Evolutionary conservation across 805 yeast species (phyloP), one percentile per base, ranked within the genome.

Genomic region (Osmozyma mogii): DNA sequence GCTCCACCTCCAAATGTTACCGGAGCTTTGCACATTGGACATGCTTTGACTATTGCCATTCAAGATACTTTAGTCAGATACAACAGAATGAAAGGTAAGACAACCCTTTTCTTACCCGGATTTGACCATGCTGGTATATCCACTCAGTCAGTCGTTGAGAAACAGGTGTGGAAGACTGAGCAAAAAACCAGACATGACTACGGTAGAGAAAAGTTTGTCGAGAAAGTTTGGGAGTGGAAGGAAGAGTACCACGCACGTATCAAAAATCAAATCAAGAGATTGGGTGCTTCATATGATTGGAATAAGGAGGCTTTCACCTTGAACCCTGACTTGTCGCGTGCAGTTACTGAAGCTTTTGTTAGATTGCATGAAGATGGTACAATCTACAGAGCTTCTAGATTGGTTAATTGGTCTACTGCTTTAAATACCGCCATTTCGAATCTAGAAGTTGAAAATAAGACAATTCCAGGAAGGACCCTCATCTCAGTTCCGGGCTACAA

Each of bases 1-100:
- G 92, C 95, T n/a, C 98, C 98, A 22, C 98, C 98, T 39, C 98
- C 98, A 53, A 92, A 92, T 57, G 95, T 92, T 41, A 92, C 98
- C 27, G 98, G 98, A 63, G 96, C 97, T 27, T 71, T 92, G 45
- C 98, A 92, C 60, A 92, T 92, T 58, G 98, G 98, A 46, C 98
- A 92, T 59, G 98, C 97, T 17, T 72, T 92, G 55, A 92, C 98
- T 11, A 84, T 88, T 38, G 68, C 97, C 20, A 82, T 92, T 51
- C 98, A 92, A 67, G 98, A 92, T 58, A 60, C 96, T 15, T 72
- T 92, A 52, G 78, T 88, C 42, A 78, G 98, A 61, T 92, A 75
- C 68, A 77, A 92, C 70, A 81, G 98, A 68, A 92, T 92, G 98
- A 79, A 78, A 60, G 97, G 97, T 31, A 84, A 84, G 61, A 87